A percentile compares a stretch with the other conserved stretches of the same genome.
Conservation (phyloP, 225 moss, liverwort and hornwort species). For the Marchantia paleacea region DNA sequence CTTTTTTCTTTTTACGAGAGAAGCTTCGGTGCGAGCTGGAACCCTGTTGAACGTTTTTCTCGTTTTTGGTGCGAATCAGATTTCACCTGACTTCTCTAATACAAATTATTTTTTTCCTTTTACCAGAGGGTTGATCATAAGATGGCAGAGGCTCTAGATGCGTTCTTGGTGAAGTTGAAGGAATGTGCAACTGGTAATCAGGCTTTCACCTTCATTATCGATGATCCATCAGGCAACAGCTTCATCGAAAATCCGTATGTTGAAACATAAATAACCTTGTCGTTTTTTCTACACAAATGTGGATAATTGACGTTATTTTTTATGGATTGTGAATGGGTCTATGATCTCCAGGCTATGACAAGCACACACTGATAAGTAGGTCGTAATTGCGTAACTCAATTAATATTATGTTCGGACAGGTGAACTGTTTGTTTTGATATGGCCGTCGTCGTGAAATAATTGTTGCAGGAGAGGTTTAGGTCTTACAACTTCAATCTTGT, state of each 20-base stretch:
- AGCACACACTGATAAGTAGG: too few species aligned
- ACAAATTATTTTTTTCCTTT: not conserved
- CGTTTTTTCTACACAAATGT: not conserved
- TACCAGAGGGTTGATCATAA: conserved; percentile 48
- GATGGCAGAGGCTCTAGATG: conserved; percentile 70
- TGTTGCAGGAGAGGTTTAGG: too few species aligned
- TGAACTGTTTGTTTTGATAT: too few species aligned
- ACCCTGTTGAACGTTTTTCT: not conserved
- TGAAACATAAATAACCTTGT: not conserved
- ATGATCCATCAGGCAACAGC: conserved; percentile 88
- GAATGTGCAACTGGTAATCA: conserved; percentile 63
- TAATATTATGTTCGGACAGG: too few species aligned
- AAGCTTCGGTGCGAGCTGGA: not conserved
- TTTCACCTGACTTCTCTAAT: not conserved
- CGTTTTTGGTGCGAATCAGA: not conserved
- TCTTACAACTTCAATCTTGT: too few species aligned
- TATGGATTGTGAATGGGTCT: too few species aligned
- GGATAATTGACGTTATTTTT: too few species aligned
- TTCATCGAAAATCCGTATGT: conserved; percentile 83
- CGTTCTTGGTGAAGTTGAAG: conserved; percentile 63
- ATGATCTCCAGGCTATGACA: too few species aligned
- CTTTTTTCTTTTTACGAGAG: not conserved
- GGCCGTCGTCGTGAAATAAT: too few species aligned
- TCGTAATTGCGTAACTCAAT: too few species aligned
- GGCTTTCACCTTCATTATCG: conserved; percentile 65